A percentile compares a stretch with the other conserved stretches of the same genome.
Conservation (phyloP, 768 basidiomycete genomes). For the Suillus cothurnatus region DNA sequence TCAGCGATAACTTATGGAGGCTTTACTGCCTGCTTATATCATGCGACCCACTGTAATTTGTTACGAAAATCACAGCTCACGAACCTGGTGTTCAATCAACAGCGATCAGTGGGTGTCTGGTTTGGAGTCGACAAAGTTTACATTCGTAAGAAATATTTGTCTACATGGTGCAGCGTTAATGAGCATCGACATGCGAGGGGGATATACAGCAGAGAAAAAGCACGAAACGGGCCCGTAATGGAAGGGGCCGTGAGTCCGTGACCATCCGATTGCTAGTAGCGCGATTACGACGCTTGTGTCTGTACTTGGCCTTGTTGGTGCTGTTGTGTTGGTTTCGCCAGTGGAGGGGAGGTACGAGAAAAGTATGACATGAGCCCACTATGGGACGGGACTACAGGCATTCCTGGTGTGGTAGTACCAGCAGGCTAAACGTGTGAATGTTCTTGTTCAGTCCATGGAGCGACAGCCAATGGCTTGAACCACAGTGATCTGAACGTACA, state of each 20-base stretch:
- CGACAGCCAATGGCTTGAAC: background rate
- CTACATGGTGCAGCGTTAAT: background rate
- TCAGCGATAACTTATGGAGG: background rate
- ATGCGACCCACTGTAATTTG: background rate
- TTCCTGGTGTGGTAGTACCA: background rate
- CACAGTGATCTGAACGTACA: background rate
- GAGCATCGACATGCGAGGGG: background rate
- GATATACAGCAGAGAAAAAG: background rate
- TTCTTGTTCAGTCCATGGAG: background rate
- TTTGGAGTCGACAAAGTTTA: no score
- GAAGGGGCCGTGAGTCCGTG: background rate
- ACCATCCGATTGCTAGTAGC: background rate
- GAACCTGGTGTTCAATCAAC: no score
- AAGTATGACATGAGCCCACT: background rate
- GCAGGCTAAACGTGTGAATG: background rate
- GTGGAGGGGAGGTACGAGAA: background rate
- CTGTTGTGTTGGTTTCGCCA: background rate
- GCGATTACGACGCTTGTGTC: background rate
- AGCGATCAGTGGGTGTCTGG: no score
- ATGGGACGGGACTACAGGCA: background rate
- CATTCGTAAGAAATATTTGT: background rate
- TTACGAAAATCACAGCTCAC: no score
- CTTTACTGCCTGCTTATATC: background rate
- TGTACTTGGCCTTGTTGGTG: background rate
- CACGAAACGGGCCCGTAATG: background rate